A percentile compares a stretch with the other conserved stretches of the same genome.
Evolutionary conservation across 2,329 filamentous ascomycete genomes (phyloP).

Genomic region (Colletotrichum viniferum): DNA sequence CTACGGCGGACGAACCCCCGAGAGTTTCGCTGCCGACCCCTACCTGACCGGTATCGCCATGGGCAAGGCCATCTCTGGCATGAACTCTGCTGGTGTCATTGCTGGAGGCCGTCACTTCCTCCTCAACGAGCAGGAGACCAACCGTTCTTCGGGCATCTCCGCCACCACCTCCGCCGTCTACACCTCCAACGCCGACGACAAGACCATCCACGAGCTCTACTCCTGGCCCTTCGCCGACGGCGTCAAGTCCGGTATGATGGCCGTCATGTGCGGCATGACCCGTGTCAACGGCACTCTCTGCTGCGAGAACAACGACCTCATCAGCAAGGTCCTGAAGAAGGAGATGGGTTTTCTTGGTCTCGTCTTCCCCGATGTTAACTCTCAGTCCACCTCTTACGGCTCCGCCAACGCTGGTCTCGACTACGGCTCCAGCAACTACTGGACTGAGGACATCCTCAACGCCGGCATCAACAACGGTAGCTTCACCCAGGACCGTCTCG

Average conservation of each 20-base stretch:
- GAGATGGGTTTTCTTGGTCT: slow-evolving; percentile 3
- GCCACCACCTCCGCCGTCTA: slow-evolving; percentile 58
- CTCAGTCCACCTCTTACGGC: slow-evolving; percentile 56
- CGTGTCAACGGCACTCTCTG: slow-evolving; percentile 46
- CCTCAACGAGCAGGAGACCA: slow-evolving; percentile 65
- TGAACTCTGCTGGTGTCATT: slow-evolving; percentile 60
- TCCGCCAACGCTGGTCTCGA: slow-evolving; percentile 56
- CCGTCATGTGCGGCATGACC: slow-evolving; percentile 62
- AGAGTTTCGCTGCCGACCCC: slow-evolving; percentile 64
- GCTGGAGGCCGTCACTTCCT: slow-evolving; percentile 66
- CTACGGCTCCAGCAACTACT: slow-evolving; percentile 56
- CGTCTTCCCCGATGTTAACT: slow-evolving; percentile 42
- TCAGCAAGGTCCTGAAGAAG: not conserved
- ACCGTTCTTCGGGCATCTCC: slow-evolving; percentile 57
- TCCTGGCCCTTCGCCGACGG: slow-evolving; percentile 39
- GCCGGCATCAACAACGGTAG: slow-evolving; percentile 61
- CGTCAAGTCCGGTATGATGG: slow-evolving; percentile 61
- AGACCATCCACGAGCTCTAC: slow-evolving; percentile 38
- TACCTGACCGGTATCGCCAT: slow-evolving; percentile 60
- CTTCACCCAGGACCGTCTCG: slow-evolving; percentile 56
- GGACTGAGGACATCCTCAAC: slow-evolving; percentile 50
- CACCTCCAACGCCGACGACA: slow-evolving; percentile 47
- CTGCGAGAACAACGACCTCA: not conserved
- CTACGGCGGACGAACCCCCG: slow-evolving; percentile 63
- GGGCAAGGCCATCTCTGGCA: slow-evolving; percentile 56